Evolutionary conservation across 192 early-diverging fungal species (phyloP).

Genomic region (Coemansia sp.): DNA sequence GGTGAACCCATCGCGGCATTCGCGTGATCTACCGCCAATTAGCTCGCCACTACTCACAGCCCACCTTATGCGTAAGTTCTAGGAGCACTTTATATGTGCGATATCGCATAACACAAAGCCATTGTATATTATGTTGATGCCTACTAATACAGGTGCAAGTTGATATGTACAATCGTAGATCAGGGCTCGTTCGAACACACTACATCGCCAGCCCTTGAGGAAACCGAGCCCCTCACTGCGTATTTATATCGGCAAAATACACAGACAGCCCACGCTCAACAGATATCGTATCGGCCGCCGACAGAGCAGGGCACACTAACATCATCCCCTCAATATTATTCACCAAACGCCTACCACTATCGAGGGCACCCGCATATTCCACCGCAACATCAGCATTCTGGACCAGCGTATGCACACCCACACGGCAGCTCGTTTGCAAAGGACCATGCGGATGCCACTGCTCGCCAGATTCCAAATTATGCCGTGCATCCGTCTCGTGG

Average conservation of each 20-base stretch:
- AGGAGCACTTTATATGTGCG: too few species aligned
- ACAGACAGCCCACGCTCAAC: conserved; percentile 4
- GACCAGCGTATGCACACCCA: not conserved
- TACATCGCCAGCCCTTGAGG: conserved; percentile 32
- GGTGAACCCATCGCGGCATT: conserved; percentile 25
- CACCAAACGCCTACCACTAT: not conserved
- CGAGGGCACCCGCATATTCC: not conserved
- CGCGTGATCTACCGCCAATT: conserved; percentile 42
- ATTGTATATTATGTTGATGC: too few species aligned
- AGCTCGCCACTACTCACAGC: conserved; percentile 28
- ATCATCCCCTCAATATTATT: not conserved
- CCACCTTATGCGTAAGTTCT: conserved; percentile 30
- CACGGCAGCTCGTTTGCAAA: conserved; percentile 20
- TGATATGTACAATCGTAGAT: too few species aligned
- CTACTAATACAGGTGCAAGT: too few species aligned
- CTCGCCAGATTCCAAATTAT: not conserved
- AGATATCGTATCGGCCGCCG: not conserved
- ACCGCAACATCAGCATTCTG: not conserved
- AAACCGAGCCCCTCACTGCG: conserved; percentile 32
- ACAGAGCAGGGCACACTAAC: not conserved
- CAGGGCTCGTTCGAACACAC: conserved; percentile 23
- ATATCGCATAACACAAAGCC: too few species aligned
- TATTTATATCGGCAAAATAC: conserved; percentile 32
- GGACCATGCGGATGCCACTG: not conserved
- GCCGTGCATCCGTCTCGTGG: not conserved